phyloP scores from a whole-genome alignment of 2,329 filamentous ascomycete species.

The Teratosphaeriaceae sp. region DNA sequence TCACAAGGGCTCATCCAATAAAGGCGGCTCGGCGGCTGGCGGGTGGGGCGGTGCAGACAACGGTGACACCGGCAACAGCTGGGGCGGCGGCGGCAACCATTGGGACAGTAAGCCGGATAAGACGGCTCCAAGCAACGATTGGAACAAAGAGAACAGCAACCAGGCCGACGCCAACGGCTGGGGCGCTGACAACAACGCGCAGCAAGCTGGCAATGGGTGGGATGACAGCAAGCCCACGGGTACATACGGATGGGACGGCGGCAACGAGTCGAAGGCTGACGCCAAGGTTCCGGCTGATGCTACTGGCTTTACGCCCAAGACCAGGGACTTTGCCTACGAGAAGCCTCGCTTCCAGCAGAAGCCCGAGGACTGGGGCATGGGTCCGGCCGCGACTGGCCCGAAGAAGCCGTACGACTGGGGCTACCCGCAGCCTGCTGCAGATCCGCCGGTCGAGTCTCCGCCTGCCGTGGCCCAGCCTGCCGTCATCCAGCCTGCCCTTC shows the following conservation, averaged over 20 bases:
- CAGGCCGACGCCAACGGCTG: background rate
- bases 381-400: too few relatives aligned
- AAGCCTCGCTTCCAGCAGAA: too few relatives aligned
- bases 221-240: background rate
- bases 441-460: too few relatives aligned
- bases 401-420: too few relatives aligned
- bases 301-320: background rate
- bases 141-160: background rate
- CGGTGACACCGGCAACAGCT: background rate
- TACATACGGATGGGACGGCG: conserved; percentile 3
- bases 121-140: background rate
- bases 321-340: background rate
- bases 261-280: background rate
- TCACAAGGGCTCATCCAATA: background rate
- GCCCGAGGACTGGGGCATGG: too few relatives aligned
- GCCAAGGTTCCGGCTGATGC: background rate
- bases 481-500: too few relatives aligned
- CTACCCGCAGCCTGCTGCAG: too few relatives aligned
- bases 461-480: too few relatives aligned
- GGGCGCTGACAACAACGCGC: background rate
- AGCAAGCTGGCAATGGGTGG: background rate
- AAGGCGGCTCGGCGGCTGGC: background rate
- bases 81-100: background rate
- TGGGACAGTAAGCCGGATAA: background rate
- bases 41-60: background rate